Evolutionary conservation across 2,329 filamentous ascomycete species (phyloP).

Genomic region (Aureobasidium mangrovei): DNA sequence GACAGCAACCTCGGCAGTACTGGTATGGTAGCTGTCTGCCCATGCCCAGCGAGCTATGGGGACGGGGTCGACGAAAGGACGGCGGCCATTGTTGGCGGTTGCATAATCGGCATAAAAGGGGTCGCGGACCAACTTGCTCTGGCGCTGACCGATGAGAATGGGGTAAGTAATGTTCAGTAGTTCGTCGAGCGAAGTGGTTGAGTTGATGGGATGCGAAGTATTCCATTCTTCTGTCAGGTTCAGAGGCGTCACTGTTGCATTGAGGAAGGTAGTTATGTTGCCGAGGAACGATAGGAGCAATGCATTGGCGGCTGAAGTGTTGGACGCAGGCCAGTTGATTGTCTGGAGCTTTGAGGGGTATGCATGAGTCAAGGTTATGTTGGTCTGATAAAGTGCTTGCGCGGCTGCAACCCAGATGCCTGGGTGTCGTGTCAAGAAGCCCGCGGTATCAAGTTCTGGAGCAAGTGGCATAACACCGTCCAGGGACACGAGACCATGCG

Average conservation of each 20-base stretch:
- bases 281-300: conserved; percentile 35
- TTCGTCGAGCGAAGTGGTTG: conserved; percentile 25
- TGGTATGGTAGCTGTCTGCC: conserved; percentile 33
- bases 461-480: conserved; percentile 42
- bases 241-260: conserved; percentile 29
- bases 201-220: conserved; percentile 25
- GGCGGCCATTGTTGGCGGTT: conserved; percentile 35
- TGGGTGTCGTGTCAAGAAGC: conserved; percentile 39
- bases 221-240: conserved; percentile 31
- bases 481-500: conserved; percentile 38
- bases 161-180: conserved; percentile 40
- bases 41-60: conserved; percentile 42
- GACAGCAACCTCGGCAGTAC: conserved; percentile 35
- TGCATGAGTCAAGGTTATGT: conserved; percentile 33
- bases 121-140: conserved; percentile 37
- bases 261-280: conserved; percentile 36
- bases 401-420: conserved; percentile 36
- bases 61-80: conserved; percentile 42
- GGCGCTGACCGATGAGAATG: conserved; percentile 40
- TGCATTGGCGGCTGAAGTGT: conserved; percentile 29
- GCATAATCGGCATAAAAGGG: conserved; percentile 45
- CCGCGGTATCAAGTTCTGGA: conserved; percentile 40
- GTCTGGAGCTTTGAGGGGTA: conserved; percentile 38
- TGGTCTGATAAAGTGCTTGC: conserved; percentile 36
- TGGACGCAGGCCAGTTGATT: conserved; percentile 34